These are phyloP conservation scores for Pulveroboletus ravenelii DNA, from an alignment of 768 basidiomycete genomes.

Conservation along the genomic window DNA sequence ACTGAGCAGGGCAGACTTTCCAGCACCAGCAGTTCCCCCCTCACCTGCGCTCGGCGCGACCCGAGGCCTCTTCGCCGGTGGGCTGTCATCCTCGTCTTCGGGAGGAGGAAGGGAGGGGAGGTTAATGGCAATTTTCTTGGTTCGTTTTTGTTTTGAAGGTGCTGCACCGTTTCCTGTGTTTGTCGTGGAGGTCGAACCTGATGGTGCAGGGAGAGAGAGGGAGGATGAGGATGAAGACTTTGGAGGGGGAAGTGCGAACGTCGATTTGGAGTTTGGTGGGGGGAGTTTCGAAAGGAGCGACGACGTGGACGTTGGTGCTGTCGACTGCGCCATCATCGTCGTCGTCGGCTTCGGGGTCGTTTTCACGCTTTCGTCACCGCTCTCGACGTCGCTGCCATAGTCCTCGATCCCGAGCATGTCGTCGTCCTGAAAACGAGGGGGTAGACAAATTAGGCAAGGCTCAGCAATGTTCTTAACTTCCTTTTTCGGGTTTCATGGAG, in stretches of 20 bases:
- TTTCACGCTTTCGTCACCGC: constrained; percentile 39
- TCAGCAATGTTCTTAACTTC: not conserved
- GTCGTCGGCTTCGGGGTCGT: constrained; percentile 6
- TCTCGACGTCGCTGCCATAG: constrained; percentile 72
- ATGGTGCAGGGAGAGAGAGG: constrained; percentile 28
- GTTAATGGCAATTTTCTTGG: constrained; percentile 40
- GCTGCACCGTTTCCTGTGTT: constrained; percentile 12
- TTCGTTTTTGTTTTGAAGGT: constrained; percentile 37
- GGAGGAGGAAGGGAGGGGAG: constrained; percentile 28
- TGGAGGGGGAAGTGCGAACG: constrained; percentile 36
- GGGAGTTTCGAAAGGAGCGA: constrained; percentile 20
- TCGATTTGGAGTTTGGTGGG: constrained; percentile 28
- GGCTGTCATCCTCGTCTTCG: constrained; percentile 43
- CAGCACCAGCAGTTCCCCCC: constrained; percentile 30
- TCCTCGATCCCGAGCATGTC: constrained; percentile 70
- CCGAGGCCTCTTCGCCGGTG: constrained; percentile 56
- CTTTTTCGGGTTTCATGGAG: not conserved
- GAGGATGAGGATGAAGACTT: constrained; percentile 23
- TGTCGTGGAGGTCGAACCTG: not conserved
- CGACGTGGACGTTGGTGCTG: not conserved
- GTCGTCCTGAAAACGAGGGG: not conserved
- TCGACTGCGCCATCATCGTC: not conserved
- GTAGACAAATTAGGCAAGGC: not conserved
- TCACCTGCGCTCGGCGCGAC: constrained; percentile 37
- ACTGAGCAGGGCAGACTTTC: constrained; percentile 57